These are phyloP conservation scores for Cladosporium sp. DNA, from an alignment of 2,329 filamentous ascomycete genomes.

Conservation along the genomic window DNA sequence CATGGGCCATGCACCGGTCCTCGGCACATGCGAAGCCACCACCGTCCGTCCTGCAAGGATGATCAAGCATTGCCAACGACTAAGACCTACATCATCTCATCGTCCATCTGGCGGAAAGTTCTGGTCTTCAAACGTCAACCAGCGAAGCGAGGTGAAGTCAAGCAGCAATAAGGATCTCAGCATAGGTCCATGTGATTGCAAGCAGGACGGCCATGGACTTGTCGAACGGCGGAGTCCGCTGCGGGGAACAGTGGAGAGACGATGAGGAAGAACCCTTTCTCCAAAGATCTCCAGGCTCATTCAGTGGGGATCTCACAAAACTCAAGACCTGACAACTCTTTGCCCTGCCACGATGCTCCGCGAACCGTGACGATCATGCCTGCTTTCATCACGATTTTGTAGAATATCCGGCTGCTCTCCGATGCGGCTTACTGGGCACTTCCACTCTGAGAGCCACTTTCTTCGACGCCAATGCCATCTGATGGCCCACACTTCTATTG, in stretches of 20 bases:
- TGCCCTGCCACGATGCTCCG: slow-evolving; percentile 3
- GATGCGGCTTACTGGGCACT: neutral
- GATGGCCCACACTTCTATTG: slow-evolving; percentile 3
- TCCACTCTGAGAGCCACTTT: neutral
- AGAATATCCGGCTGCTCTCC: slow-evolving; percentile 3
- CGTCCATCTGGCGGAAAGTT: too few relatives aligned
- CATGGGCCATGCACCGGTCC: neutral
- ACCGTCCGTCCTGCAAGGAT: too few relatives aligned
- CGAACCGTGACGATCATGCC: neutral
- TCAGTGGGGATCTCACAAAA: neutral
- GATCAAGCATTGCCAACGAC: neutral
- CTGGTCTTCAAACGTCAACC: too few relatives aligned
- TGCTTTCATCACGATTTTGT: slow-evolving; percentile 1
- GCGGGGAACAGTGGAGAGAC: neutral
- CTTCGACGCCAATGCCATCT: slow-evolving; percentile 1
- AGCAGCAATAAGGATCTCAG: neutral
- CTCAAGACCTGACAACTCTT: too few relatives aligned
- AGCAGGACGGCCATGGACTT: too few relatives aligned
- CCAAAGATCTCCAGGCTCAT: slow-evolving; percentile 2
- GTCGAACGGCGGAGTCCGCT: neutral
- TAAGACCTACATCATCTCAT: neutral
- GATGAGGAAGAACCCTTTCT: neutral
- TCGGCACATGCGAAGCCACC: neutral
- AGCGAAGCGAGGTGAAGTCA: too few relatives aligned
- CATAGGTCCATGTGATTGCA: neutral